Evolutionary conservation across 257 asterid species (phyloP).

Genomic region (Scutellaria galericulata): DNA sequence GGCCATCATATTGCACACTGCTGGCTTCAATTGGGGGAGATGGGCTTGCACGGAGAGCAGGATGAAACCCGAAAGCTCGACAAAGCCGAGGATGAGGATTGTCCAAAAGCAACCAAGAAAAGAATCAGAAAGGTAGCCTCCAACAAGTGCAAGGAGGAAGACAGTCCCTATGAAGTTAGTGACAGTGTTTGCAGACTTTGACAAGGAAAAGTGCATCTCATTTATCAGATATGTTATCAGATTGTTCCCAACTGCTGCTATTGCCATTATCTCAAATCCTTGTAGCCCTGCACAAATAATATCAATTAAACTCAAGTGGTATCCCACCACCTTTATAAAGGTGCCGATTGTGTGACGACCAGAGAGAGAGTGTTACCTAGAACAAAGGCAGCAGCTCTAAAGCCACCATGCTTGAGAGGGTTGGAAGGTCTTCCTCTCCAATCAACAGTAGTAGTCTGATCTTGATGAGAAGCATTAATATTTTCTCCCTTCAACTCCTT

Average conservation of each 20-base stretch:
- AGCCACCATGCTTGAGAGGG: constrained; percentile 82
- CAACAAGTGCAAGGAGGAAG: constrained; percentile 77
- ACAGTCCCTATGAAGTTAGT: constrained; percentile 89
- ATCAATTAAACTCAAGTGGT: not conserved
- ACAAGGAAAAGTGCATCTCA: constrained; percentile 92
- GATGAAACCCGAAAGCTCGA: constrained; percentile 95
- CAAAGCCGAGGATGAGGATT: constrained; percentile 77
- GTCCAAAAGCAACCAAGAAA: constrained; percentile 96
- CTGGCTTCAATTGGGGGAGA: constrained; percentile 87
- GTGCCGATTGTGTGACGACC: too few relatives aligned
- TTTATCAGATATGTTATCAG: constrained; percentile 82
- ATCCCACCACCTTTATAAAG: too few relatives aligned
- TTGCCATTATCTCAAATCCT: constrained; percentile 95
- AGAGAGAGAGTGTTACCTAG: constrained; percentile 53
- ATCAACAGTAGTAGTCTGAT: constrained; percentile 45
- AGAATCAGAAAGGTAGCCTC: constrained; percentile 94
- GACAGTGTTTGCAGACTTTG: constrained; percentile 82
- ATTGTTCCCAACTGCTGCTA: constrained; percentile 97
- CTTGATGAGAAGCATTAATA: constrained; percentile 21
- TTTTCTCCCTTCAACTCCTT: constrained; percentile 33
- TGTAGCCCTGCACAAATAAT: constrained; percentile 65
- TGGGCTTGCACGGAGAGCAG: constrained; percentile 92
- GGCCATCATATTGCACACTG: constrained; percentile 59
- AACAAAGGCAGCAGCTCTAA: constrained; percentile 79
- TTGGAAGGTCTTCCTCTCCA: constrained; percentile 89